Evolutionary conservation across 2,329 filamentous ascomycete species (phyloP).

Genomic region (Fusarium miscanthi): DNA sequence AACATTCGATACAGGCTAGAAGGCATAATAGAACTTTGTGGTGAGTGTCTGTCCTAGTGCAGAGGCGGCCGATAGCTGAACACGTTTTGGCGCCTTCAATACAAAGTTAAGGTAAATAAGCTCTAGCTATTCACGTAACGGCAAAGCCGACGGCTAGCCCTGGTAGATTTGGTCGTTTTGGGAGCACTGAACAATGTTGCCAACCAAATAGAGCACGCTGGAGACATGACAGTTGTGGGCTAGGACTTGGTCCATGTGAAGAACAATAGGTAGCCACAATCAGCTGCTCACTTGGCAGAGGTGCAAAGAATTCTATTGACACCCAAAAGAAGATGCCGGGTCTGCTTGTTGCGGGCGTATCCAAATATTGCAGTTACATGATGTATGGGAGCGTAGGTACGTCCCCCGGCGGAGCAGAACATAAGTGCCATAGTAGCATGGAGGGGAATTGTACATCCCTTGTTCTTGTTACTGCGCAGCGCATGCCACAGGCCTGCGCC

Average conservation of each 20-base stretch:
- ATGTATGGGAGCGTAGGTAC: not conserved
- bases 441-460: not conserved
- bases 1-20: not conserved
- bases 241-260: slow-evolving; percentile 3
- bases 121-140: slow-evolving; percentile 15
- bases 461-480: not conserved
- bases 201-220: slow-evolving; percentile 3
- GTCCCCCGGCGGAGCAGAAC: slow-evolving; percentile 4
- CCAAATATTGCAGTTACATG: slow-evolving; percentile 5
- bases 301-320: slow-evolving; percentile 20
- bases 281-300: slow-evolving; percentile 1
- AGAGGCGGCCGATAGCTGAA: slow-evolving; percentile 3
- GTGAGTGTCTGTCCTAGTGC: slow-evolving; percentile 1
- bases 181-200: slow-evolving; percentile 3
- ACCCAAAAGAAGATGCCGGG: slow-evolving; percentile 9
- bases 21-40: not conserved
- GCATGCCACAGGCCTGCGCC: not conserved
- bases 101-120: slow-evolving; percentile 5
- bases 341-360: slow-evolving; percentile 16
- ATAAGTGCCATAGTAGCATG: slow-evolving; percentile 1
- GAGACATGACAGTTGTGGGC: not conserved
- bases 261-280: slow-evolving; percentile 34
- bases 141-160: slow-evolving; percentile 13
- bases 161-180: not conserved
- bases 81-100: not conserved